Evolutionary conservation across 768 basidiomycete species (phyloP).

Genomic region (Mycena leptocephala): DNA sequence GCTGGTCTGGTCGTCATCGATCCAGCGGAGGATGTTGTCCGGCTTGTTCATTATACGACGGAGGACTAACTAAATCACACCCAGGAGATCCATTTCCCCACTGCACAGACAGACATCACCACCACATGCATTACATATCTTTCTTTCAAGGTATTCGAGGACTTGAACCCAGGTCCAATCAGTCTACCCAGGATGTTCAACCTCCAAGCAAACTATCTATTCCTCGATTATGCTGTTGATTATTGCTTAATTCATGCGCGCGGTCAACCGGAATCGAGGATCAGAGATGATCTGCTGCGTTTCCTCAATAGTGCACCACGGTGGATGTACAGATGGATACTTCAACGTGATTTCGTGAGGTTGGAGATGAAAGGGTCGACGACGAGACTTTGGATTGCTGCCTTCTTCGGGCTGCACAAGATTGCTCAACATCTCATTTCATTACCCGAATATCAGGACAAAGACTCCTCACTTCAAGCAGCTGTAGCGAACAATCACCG

Average conservation of each 20-base stretch:
- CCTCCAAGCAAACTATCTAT: neutral
- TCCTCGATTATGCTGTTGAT: neutral
- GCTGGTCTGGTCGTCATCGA: neutral
- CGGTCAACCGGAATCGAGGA: neutral
- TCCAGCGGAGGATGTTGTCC: neutral
- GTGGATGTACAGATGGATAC: neutral
- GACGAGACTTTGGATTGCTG: neutral
- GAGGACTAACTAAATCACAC: neutral
- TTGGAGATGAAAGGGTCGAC: neutral
- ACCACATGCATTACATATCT: neutral
- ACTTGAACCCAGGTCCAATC: neutral
- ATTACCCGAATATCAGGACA: neutral
- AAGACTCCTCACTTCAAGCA: neutral
- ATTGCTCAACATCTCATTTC: neutral
- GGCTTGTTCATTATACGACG: slow-evolving; percentile 4
- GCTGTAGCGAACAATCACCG: neutral
- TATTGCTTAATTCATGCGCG: neutral
- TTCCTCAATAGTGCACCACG: neutral
- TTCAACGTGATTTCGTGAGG: neutral
- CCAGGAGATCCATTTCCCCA: neutral
- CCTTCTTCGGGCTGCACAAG: neutral
- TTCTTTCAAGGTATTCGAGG: neutral
- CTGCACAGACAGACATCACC: neutral
- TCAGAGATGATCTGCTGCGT: neutral
- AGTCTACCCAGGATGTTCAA: neutral